These are phyloP conservation scores for Candida wancherniae DNA, from an alignment of 805 yeast genomes.

Conservation along the genomic window DNA sequence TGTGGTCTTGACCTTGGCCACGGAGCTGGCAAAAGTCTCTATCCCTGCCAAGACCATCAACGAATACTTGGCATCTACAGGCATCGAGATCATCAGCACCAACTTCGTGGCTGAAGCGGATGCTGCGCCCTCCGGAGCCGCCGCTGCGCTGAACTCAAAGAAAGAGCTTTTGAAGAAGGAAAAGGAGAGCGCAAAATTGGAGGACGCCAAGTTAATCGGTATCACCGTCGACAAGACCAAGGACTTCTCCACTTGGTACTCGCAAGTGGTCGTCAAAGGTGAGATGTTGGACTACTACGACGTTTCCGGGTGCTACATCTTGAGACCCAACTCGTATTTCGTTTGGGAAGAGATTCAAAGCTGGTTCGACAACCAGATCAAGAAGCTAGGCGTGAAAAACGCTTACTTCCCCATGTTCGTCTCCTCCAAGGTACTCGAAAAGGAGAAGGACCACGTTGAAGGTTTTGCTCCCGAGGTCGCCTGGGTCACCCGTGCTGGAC, in stretches of 20 bases:
- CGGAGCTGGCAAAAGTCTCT: constrained; percentile 48
- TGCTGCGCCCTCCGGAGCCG: constrained; percentile 27
- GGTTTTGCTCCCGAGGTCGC: constrained; percentile 99
- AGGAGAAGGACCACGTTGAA: constrained; percentile 97
- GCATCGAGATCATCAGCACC: constrained; percentile 47
- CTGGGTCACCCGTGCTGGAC: constrained; percentile 98
- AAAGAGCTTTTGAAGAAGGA: constrained; percentile 32
- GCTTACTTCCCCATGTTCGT: constrained; percentile 99
- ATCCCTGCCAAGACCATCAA: constrained; percentile 44
- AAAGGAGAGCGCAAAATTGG: constrained; percentile 52
- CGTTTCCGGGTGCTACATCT: constrained; percentile 96
- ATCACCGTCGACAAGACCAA: constrained; percentile 88
- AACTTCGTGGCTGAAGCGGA: constrained; percentile 49
- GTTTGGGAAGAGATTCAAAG: constrained; percentile 93
- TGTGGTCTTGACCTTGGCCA: constrained; percentile 41
- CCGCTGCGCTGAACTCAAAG: constrained; percentile 18
- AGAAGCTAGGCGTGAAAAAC: constrained; percentile 85
- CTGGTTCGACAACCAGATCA: constrained; percentile 79
- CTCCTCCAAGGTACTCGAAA: constrained; percentile 85
- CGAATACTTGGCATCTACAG: constrained; percentile 45
- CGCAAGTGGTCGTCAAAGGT: constrained; percentile 92
- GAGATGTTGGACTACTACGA: constrained; percentile 98
- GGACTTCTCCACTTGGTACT: constrained; percentile 97
- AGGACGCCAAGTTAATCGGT: constrained; percentile 89
- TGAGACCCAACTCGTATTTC: constrained; percentile 91